phyloP scores from a whole-genome alignment of 495 filamentous ascomycete genomes.

The Cryomyces minteri region DNA sequence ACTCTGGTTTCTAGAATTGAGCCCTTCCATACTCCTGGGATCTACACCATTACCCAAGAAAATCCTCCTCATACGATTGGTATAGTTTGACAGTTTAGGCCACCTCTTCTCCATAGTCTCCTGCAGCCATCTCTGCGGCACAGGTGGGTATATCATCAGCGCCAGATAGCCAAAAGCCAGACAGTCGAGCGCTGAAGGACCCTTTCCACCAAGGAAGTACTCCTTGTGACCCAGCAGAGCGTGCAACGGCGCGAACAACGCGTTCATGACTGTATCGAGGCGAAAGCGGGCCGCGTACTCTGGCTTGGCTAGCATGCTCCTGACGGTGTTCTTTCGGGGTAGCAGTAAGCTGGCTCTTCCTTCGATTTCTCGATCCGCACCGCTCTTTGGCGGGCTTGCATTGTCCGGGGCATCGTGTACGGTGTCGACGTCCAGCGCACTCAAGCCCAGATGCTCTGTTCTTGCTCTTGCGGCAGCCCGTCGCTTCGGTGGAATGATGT shows the following conservation, averaged over 20 bases:
- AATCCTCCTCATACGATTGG: neutral
- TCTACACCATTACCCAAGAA: neutral
- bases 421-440: slow-evolving; percentile 40
- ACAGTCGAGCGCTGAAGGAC: slow-evolving; percentile 55
- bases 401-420: slow-evolving; percentile 10
- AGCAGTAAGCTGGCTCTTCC: slow-evolving; percentile 8
- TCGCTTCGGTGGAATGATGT: slow-evolving; percentile 49
- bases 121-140: slow-evolving; percentile 55
- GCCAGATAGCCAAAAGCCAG: slow-evolving; percentile 59
- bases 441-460: slow-evolving; percentile 59
- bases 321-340: slow-evolving; percentile 14
- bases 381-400: slow-evolving; percentile 5
- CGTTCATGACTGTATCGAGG: slow-evolving; percentile 46
- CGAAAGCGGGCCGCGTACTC: slow-evolving; percentile 36
- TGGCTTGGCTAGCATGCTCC: slow-evolving; percentile 13
- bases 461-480: slow-evolving; percentile 47
- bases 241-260: slow-evolving; percentile 50
- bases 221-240: slow-evolving; percentile 37
- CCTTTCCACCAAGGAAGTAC: slow-evolving; percentile 29
- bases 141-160: slow-evolving; percentile 47
- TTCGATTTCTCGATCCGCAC: slow-evolving; percentile 3
- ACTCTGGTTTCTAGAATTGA: neutral
- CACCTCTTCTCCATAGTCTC: slow-evolving; percentile 35
- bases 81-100: slow-evolving; percentile 7
- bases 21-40: neutral